Evolutionary conservation across 148 eudicot species (phyloP), one percentile per base, ranked within the genome.

Genomic region (Suaeda aralocaspica): DNA sequence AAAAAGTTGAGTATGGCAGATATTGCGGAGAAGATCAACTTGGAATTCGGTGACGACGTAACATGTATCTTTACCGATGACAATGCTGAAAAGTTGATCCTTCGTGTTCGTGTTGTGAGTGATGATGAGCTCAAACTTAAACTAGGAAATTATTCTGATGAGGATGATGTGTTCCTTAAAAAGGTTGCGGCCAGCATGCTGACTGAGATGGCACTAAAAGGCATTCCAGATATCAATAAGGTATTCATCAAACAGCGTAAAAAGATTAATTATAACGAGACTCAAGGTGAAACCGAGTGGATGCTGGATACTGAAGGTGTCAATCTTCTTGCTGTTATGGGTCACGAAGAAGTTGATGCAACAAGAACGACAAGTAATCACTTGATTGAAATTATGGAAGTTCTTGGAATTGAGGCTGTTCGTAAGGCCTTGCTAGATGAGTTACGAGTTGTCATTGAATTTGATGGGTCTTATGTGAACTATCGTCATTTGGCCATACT

Each of bases 221-320:
- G 99, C 68, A 89, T 87, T 66, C 93, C 96, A 1, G 97, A 91
- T 77, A 94, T 94, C 59, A 94, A 94, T 73, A 94, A 94, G 80
- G 99, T 94, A 62, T 94, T 94, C 77, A 94, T 94, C 26, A 94
- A 94, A 76, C 83, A 84, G 31, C 77, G 81, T 28, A 94, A 94
- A 78, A 76, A 85, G 58, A 87, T 86, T 74, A 91, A 84, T 74
- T 94, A 91, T 68, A 93, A 91, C n/a, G 97, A 91, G 73, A 64
- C 80, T 22, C 88, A 86, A 66, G 99, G 97, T 19, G 96, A 94
- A 80, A 82, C 68, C 56, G 99, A 94, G 84, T 94, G 99, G 99
- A 94, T 94, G 96, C 82, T 94, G 52, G 99, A 94, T 76, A 94
- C 99, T 9, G 99, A 94, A 81, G 99, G 99, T 64, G 99, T 91